Evolutionary conservation across 2,329 filamentous ascomycete species (phyloP), one percentile per base, ranked within the genome.

Genomic region (Fusarium sp.): DNA sequence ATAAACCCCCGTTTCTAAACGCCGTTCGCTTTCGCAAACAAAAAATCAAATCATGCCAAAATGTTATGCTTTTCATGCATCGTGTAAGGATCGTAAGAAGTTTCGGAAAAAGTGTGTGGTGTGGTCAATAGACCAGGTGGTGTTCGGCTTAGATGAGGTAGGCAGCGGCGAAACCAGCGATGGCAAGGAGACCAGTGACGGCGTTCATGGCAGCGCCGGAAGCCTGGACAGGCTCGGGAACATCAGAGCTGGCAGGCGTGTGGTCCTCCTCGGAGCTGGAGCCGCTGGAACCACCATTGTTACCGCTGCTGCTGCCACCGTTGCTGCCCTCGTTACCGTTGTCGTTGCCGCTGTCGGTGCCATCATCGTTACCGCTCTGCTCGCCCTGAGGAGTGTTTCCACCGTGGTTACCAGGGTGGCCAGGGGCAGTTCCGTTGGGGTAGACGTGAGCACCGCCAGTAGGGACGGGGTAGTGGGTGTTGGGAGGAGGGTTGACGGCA

Each of bases 91-190:
- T 70, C 67, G 67, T 70, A 59, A 63, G 57, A 62, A 67, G 42
- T 56, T 66, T 59, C 51, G 44, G 26, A 38, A 30, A 54, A 38
- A 32, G 26, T 26, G 20, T 36, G 20, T 40, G 15, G 42, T 40
- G 15, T 32, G 20, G 42, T 36, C 39, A 52, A 36, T 26, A 26
- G 28, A 47, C 47, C 42, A 19, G 9, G 28, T 20, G 21, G 20
- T 47, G 26, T 26, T 42, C 46, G 38, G 21, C 47, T 79, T 79
- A 85, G 52, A 85, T 58, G 57, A 84, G 73, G 68, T 77, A 80
- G 53, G 74, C 80, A 45, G 76, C 81, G 11, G 78, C 67, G 30
- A 82, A 57, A 21, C 80, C 83, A 23, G 79, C 71, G 14, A 77
- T 72, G 8, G 77, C 81, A 23, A 80, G 73, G 12, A 78, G 71